These are phyloP conservation scores for Bruguiera gymnorhiza DNA, from an alignment of 345 rosid species.

Conservation along the genomic window DNA sequence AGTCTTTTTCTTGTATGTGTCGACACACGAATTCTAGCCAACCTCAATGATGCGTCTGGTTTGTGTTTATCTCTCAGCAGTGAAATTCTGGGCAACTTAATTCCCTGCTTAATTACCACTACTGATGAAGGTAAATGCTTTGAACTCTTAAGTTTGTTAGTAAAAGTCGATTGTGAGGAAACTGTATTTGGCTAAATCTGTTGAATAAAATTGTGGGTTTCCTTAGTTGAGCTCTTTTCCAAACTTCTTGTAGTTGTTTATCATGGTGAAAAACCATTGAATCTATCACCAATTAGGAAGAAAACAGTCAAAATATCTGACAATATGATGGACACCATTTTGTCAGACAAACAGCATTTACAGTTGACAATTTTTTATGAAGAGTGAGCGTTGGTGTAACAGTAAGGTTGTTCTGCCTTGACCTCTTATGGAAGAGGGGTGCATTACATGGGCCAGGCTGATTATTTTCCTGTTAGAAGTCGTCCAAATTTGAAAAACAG, in stretches of 20 bases:
- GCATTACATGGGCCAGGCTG: too few species aligned
- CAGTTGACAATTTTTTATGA: too few species aligned
- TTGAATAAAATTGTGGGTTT: conserved; percentile 74
- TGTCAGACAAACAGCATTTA: conserved; percentile 1
- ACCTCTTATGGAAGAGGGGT: too few species aligned
- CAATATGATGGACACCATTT: not conserved
- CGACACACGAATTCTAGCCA: conserved; percentile 65
- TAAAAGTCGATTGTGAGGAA: conserved; percentile 88
- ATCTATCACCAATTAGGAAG: not conserved
- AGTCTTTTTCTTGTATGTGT: conserved; percentile 71
- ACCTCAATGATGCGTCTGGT: conserved; percentile 72
- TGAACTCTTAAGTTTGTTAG: conserved; percentile 48
- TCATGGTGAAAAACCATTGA: not conserved
- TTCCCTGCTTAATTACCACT: conserved; percentile 68
- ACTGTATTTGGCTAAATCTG: conserved; percentile 78
- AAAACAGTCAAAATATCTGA: not conserved
- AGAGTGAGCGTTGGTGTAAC: too few species aligned
- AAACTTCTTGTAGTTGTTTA: not conserved
- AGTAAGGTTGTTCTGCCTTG: too few species aligned
- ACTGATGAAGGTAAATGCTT: conserved; percentile 80
- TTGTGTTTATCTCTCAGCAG: conserved; percentile 75
- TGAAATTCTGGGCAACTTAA: conserved; percentile 71
- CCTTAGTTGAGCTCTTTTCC: conserved; percentile 42
- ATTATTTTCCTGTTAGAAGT: too few species aligned
- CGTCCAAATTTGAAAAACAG: too few species aligned